Conservation (phyloP, 352 stramenopile genomes). For the Globisporangium parvum region DNA sequence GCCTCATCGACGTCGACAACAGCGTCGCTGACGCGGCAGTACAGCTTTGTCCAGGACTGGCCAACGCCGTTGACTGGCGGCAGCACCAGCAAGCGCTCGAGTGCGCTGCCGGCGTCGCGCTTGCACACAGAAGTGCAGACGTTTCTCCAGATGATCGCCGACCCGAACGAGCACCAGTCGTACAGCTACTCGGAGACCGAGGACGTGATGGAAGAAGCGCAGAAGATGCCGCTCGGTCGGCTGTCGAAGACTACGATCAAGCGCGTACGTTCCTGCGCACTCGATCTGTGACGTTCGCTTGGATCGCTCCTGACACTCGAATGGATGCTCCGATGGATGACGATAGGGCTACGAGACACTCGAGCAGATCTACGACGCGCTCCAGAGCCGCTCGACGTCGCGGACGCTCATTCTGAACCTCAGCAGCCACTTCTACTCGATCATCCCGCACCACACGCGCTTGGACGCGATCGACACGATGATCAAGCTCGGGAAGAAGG, state of each 20-base stretch:
- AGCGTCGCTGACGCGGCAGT: neutral
- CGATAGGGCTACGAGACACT: constrained; percentile 55
- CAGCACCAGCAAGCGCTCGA: neutral
- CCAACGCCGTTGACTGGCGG: neutral
- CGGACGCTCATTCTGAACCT: constrained; percentile 33
- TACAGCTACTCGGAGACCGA: constrained; percentile 32
- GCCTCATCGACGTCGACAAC: neutral
- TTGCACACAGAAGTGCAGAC: constrained; percentile 42
- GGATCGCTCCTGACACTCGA: too few species aligned
- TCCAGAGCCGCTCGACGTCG: constrained; percentile 31
- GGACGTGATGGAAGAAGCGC: constrained; percentile 32
- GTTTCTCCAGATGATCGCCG: constrained; percentile 23
- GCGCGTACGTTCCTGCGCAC: constrained; percentile 21
- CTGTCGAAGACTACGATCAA: constrained; percentile 57
- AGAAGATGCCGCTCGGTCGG: constrained; percentile 45
- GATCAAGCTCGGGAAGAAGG: constrained; percentile 55
- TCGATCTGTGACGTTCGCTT: too few species aligned
- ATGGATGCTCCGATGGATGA: too few species aligned
- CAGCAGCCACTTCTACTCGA: constrained; percentile 63
- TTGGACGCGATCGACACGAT: constrained; percentile 62
- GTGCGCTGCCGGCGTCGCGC: constrained; percentile 24
- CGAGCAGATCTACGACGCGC: constrained; percentile 51
- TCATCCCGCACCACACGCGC: constrained; percentile 50
- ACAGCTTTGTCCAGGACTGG: constrained; percentile 11
- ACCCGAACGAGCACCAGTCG: constrained; percentile 26